phyloP scores from a whole-genome alignment of 169 alveolate species.

The Plasmodium inui region DNA sequence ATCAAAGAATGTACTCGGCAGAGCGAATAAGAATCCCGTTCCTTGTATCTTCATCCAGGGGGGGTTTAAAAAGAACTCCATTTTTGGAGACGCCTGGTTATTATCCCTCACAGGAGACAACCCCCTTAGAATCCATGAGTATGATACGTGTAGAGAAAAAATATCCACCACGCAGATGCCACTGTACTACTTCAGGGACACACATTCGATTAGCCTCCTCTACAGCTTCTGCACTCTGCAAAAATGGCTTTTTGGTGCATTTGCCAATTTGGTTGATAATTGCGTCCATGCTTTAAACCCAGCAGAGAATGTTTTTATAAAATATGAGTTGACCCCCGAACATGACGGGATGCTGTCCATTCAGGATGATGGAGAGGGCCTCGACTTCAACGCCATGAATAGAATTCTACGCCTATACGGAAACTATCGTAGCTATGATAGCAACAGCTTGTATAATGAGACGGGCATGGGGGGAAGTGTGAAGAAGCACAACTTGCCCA shows the following conservation, averaged over 20 bases:
- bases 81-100: slow-evolving; percentile 87
- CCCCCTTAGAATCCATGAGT: slow-evolving; percentile 76
- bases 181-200: slow-evolving; percentile 86
- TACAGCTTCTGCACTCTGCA: slow-evolving; percentile 87
- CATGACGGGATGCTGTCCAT: slow-evolving; percentile 85
- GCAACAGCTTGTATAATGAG: background rate
- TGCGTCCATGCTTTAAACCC: slow-evolving; percentile 82
- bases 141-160: slow-evolving; percentile 71
- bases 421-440: slow-evolving; percentile 66
- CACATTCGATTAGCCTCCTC: slow-evolving; percentile 85
- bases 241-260: slow-evolving; percentile 90
- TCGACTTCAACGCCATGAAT: slow-evolving; percentile 85
- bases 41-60: slow-evolving; percentile 89
- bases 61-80: slow-evolving; percentile 84
- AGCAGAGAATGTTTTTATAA: slow-evolving; percentile 79
- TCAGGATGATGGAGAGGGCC: slow-evolving; percentile 90
- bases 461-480: slow-evolving; percentile 1
- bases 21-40: slow-evolving; percentile 83
- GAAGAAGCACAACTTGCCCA: slow-evolving; percentile 48
- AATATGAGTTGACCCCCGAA: slow-evolving; percentile 84
- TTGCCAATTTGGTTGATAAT: slow-evolving; percentile 86
- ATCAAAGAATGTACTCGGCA: slow-evolving; percentile 82
- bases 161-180: slow-evolving; percentile 80
- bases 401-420: slow-evolving; percentile 87
- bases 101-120: slow-evolving; percentile 87